Evolutionary conservation across 257 asterid species (phyloP), one percentile per base, ranked within the genome.

Genomic region (Dorcoceras hygrometricum): DNA sequence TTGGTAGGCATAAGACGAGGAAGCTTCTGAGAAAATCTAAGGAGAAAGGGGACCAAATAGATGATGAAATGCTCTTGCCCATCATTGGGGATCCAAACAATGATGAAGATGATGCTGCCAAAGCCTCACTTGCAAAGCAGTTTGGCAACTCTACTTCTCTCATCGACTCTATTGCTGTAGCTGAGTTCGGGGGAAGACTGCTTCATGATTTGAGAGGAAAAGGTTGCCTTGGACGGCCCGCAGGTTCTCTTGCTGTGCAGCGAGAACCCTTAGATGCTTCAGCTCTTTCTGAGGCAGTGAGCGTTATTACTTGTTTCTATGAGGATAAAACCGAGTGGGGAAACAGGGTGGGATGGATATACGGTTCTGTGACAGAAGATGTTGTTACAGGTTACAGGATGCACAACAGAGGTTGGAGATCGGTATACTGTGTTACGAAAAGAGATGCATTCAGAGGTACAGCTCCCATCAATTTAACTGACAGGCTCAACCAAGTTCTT

Each of bases 251-350:
- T 0, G 96, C 97, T 0, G 94, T 84, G 57, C 96, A 87, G 14
- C 89, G 97, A 0, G 97, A 92, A 76, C 97, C 98, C 2, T 75
- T 92, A 39, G 98, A 92, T 58, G 96, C 85, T 19, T 79, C 91
- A 1, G 95, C 97, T 0, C 55, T 92, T 8, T 89, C 96, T 0
- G 96, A 92, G 75, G 95, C 96, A 0, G 96, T 89, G 3, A 87
- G 91, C 27, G 96, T 89, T 32, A 70, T 92, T 51, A 84, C 88
- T 0, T 92, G 98, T 76, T 92, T 84, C 81, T 90, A 89, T 4
- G 97, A 93, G 82, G 96, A 87, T 19, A 86, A 81, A 72, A 89
- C 98, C 0, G 97, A 92, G 67, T 92, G 97, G 98, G 98, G 97
- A 7, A 77, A 78, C 54, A 73, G 97, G 57, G 98, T 92, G 0